Evolutionary conservation across 139 green algal genomes (phyloP).

Genomic region (Picochlorum sp.): DNA sequence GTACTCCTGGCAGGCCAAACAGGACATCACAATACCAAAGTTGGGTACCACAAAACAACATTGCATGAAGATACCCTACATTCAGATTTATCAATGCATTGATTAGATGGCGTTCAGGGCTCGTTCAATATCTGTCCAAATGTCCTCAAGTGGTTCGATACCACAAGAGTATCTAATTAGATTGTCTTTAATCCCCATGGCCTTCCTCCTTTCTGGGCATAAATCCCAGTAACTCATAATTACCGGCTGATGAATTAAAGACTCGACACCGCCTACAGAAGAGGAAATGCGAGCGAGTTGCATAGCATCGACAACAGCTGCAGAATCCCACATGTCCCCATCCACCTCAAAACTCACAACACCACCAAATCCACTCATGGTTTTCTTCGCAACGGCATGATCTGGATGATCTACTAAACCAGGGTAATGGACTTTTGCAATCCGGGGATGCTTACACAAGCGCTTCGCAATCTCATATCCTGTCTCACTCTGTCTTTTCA

Average conservation of each 20-base stretch:
- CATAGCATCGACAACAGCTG: slow-evolving; percentile 84
- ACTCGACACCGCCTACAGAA: slow-evolving; percentile 90
- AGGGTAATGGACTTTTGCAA: slow-evolving; percentile 62
- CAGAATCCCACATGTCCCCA: slow-evolving; percentile 79
- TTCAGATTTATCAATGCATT: background rate
- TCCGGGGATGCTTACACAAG: slow-evolving; percentile 73
- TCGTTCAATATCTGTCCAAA: slow-evolving; percentile 88
- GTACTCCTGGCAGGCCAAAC: too few species aligned
- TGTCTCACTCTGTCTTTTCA: slow-evolving; percentile 68
- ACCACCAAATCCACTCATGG: slow-evolving; percentile 94
- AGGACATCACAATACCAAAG: too few species aligned
- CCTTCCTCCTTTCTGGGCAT: slow-evolving; percentile 71
- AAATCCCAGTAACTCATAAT: slow-evolving; percentile 80
- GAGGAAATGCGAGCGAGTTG: slow-evolving; percentile 96
- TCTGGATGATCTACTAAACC: slow-evolving; percentile 86
- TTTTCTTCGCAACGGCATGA: slow-evolving; percentile 77
- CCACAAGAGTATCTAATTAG: slow-evolving; percentile 87
- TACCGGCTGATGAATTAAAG: slow-evolving; percentile 96
- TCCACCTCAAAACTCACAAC: slow-evolving; percentile 90
- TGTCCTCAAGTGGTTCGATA: slow-evolving; percentile 88
- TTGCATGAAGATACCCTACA: too few species aligned
- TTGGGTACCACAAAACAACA: too few species aligned
- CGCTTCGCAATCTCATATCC: slow-evolving; percentile 57
- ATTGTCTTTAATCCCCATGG: slow-evolving; percentile 97
- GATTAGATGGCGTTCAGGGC: slow-evolving; percentile 67